Evolutionary conservation across 139 green algal genomes (phyloP).

Genomic region (Chlorella sp.): DNA sequence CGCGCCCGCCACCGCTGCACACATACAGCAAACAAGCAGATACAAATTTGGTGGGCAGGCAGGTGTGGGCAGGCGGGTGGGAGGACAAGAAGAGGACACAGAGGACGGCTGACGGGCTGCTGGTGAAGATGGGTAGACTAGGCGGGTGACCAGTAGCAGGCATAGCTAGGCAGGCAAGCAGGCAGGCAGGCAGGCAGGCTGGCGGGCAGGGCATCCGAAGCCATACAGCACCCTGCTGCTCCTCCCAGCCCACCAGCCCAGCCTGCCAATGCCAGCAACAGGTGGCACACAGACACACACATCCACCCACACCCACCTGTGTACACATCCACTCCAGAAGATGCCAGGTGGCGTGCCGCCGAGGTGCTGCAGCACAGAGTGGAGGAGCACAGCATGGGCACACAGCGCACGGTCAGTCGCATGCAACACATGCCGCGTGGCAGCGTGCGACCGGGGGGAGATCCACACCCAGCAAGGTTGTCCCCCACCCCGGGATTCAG

Average conservation of each 20-base stretch:
- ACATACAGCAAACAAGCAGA: not conserved
- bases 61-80: not conserved
- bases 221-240: not conserved
- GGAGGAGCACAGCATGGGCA: not conserved
- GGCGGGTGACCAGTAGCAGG: too few species aligned
- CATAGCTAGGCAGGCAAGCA: not conserved
- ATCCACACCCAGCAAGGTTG: too few species aligned
- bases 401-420: not conserved
- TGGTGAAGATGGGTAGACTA: not conserved
- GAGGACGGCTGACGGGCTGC: not conserved
- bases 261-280: too few species aligned
- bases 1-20: constrained; percentile 57
- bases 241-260: not conserved
- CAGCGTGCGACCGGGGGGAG: too few species aligned
- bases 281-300: not conserved
- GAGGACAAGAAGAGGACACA: not conserved
- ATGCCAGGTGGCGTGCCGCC: constrained; percentile 83
- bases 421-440: too few species aligned
- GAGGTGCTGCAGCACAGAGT: constrained; percentile 69
- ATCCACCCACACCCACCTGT: constrained; percentile 57
- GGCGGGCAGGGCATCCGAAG: not conserved
- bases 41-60: not conserved
- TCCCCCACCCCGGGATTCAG: too few species aligned
- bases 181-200: not conserved
- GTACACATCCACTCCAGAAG: constrained; percentile 95